Evolutionary conservation across 2,329 filamentous ascomycete genomes (phyloP).

Genomic region (Beauveria asiatica): DNA sequence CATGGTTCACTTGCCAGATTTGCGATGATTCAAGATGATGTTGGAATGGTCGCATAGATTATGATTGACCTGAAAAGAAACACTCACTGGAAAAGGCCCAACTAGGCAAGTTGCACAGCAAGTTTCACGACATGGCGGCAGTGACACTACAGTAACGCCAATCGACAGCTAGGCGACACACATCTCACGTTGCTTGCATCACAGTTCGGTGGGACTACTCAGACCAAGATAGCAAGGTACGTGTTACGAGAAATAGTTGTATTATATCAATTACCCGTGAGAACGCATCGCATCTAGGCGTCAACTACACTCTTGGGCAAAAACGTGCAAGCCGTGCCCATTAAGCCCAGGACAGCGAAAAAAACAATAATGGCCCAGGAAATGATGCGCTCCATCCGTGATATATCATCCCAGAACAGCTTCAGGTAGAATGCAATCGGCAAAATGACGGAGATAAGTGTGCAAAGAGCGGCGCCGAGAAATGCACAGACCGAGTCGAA

Average conservation of each 20-base stretch:
- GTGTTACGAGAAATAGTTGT: background rate
- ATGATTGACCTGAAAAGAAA: background rate
- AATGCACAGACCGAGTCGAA: conserved; percentile 91
- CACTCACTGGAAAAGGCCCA: background rate
- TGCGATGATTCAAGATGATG: background rate
- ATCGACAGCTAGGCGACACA: background rate
- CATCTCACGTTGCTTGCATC: background rate
- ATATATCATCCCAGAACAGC: conserved; percentile 70
- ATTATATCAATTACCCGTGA: background rate
- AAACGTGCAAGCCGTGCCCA: conserved; percentile 84
- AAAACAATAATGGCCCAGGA: conserved; percentile 62
- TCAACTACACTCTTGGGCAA: conserved; percentile 69
- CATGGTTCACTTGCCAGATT: background rate
- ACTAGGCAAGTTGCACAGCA: background rate
- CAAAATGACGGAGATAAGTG: conserved; percentile 86
- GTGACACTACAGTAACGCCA: background rate
- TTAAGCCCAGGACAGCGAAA: conserved; percentile 59
- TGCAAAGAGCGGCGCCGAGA: conserved; percentile 82
- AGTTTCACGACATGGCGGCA: too few species aligned
- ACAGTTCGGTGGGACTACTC: background rate
- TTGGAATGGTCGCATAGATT: background rate
- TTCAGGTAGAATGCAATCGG: conserved; percentile 85
- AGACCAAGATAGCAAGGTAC: background rate
- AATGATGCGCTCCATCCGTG: conserved; percentile 50
- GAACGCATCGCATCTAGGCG: conserved; percentile 15